Evolutionary conservation across 1,284 basidiomycete species (phyloP).

Genomic region (Ganoderma resinaceum): DNA sequence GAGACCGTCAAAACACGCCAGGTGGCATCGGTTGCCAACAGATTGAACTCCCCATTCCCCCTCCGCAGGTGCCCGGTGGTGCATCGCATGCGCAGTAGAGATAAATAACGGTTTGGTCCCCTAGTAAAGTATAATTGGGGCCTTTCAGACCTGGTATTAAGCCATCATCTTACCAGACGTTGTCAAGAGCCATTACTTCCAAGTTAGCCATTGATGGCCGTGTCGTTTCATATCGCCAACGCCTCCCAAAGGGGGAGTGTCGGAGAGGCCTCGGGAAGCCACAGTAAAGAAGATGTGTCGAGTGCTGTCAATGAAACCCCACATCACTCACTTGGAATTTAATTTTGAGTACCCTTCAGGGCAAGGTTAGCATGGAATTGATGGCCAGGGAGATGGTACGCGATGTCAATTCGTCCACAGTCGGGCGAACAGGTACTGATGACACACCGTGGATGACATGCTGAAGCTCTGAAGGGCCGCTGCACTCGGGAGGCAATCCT

Average conservation of each 20-base stretch:
- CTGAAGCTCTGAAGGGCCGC: neutral
- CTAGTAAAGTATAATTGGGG: neutral
- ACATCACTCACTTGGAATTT: neutral
- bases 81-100: too few relatives aligned
- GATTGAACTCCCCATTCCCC: too few relatives aligned
- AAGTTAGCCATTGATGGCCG: neutral
- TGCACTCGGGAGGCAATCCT: too few relatives aligned
- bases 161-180: neutral
- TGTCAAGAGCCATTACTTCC: neutral
- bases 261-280: neutral
- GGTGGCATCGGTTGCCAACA: too few relatives aligned
- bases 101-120: too few relatives aligned
- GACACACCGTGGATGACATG: neutral
- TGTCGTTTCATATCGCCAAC: neutral
- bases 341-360: neutral
- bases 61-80: too few relatives aligned
- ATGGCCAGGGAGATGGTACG: neutral
- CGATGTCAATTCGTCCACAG: neutral
- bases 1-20: too few relatives aligned
- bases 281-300: neutral
- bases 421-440: neutral
- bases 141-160: neutral
- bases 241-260: neutral
- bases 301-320: neutral
- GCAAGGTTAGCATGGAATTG: neutral